Base-by-base conservation (phyloP, 768 basidiomycete genomes). In the Xerocomellus amylosporus region DNA sequence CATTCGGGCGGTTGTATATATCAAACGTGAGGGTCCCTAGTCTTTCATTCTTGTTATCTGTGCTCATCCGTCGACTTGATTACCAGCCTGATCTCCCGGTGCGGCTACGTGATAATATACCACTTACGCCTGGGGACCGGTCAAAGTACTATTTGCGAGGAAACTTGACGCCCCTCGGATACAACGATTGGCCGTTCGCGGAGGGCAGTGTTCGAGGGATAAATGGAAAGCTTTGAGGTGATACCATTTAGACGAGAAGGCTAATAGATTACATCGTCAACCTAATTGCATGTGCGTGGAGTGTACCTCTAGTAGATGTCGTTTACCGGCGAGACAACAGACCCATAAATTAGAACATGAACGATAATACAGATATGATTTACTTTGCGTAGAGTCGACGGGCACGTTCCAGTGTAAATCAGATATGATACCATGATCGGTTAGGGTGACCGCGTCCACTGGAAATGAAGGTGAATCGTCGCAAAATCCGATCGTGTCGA, bases 51-150 rank as follows among this genome's bases (percentile, higher is more conserved):
- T 8, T 30, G 30, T 30, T 2, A 24, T 30, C 30, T 30, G 30
- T 30, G 9, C 30, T 31, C 8, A 31, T 10, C 30, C 9, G 30
- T 31, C 30, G 30, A 31, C 30, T 31, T 31, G 30, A 39, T 44
- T 3, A 22, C 24, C 46, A 70, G 71, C 71, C 71, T 4, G 71
- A 72, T 47, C 62, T 72, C 14, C 42, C 26, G 7, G 42, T 28
- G 42, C 24, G 17, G 42, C 8, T 43, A 28, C 42, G 10, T 26
- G 49, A 65, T 19, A 45, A 63, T 20, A 49, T 65, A 2, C 51
- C 64, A 4, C 48, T 71, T 19, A 49, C 54, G 1, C 46, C 45
- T 4, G 58, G 58, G 30, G 60, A 69, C 20, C 54, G 63, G 13
- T n/a, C 56, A 7, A 66, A 49, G 7, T 72, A 64, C 43, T 70